Percentiles rank a stretch among this genome's conserved stretches.
phyloP scores from a whole-genome alignment of 1,284 basidiomycete species.

The Phellopilus nigrolimitatus region DNA sequence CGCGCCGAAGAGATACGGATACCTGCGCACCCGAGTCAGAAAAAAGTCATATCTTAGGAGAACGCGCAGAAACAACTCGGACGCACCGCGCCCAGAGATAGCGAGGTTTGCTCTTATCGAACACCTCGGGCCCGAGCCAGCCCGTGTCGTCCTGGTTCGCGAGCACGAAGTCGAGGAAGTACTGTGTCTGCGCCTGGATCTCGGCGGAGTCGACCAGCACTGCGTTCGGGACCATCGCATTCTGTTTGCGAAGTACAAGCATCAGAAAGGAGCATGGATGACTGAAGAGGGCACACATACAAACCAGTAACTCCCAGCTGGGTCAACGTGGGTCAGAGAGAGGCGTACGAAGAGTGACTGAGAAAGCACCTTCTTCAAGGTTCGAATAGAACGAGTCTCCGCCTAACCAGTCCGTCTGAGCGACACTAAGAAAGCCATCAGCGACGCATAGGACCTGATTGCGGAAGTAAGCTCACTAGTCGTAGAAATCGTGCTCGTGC shows the following conservation, averaged over 20 bases:
- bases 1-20: slow-evolving; percentile 51
- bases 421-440: slow-evolving; percentile 33
- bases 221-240: slow-evolving; percentile 50
- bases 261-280: slow-evolving; percentile 2
- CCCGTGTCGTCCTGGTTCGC: slow-evolving; percentile 49
- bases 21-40: slow-evolving; percentile 29
- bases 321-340: slow-evolving; percentile 2
- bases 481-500: slow-evolving; percentile 52
- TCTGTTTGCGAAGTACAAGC: no score
- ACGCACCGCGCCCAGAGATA: slow-evolving; percentile 51
- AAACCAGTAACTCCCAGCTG: slow-evolving; percentile 60
- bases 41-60: not conserved
- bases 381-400: slow-evolving; percentile 47
- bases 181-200: slow-evolving; percentile 43
- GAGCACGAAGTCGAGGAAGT: slow-evolving; percentile 51
- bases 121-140: slow-evolving; percentile 54
- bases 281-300: slow-evolving; percentile 30
- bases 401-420: slow-evolving; percentile 46
- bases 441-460: not conserved
- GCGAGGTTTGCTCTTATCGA: slow-evolving; percentile 45
- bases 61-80: not conserved
- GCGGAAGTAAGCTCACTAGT: slow-evolving; percentile 37
- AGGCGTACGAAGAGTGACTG: not conserved
- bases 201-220: slow-evolving; percentile 41
- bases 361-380: slow-evolving; percentile 48